A percentile compares a stretch with the other conserved stretches of the same genome.
Conservation (phyloP, 2,329 filamentous ascomycete species). For the Pyrenochaeta sp. region DNA sequence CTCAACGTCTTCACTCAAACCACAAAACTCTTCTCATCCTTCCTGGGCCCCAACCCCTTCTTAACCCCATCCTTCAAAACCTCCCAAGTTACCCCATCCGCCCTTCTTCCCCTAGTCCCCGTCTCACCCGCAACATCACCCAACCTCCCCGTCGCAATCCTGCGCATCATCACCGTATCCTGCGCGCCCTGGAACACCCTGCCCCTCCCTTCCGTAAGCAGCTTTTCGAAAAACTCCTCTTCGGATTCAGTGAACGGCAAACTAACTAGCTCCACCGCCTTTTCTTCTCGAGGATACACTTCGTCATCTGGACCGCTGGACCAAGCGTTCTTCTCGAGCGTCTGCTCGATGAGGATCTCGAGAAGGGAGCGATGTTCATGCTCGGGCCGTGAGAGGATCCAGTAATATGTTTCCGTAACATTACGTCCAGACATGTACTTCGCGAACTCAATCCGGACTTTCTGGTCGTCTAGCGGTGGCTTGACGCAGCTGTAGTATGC, state of each 20-base stretch:
- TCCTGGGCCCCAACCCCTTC: conserved; percentile 47
- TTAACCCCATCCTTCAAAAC: conserved; percentile 47
- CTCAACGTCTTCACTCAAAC: conserved; percentile 7
- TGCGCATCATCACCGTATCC: conserved; percentile 78
- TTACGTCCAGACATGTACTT: conserved; percentile 72
- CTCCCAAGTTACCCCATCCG: conserved; percentile 64
- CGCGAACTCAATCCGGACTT: conserved; percentile 73
- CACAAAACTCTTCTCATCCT: conserved; percentile 29
- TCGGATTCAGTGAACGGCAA: conserved; percentile 76
- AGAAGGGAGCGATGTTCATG: conserved; percentile 71
- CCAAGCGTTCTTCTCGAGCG: conserved; percentile 31
- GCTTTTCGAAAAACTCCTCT: conserved; percentile 77
- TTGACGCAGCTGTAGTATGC: conserved; percentile 81
- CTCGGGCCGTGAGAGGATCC: conserved; percentile 71
- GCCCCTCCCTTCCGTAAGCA: conserved; percentile 70
- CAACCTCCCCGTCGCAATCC: conserved; percentile 72
- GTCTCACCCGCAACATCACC: conserved; percentile 51
- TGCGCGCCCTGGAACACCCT: conserved; percentile 70
- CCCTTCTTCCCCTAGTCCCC: conserved; percentile 52
- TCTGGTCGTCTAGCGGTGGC: conserved; percentile 72
- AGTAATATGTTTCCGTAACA: conserved; percentile 77
- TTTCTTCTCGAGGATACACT: conserved; percentile 56
- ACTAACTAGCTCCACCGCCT: conserved; percentile 74
- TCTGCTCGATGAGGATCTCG: conserved; percentile 65
- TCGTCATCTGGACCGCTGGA: conserved; percentile 12